phyloP scores from a whole-genome alignment of 352 stramenopile species.

The Peronospora belbahrii region DNA sequence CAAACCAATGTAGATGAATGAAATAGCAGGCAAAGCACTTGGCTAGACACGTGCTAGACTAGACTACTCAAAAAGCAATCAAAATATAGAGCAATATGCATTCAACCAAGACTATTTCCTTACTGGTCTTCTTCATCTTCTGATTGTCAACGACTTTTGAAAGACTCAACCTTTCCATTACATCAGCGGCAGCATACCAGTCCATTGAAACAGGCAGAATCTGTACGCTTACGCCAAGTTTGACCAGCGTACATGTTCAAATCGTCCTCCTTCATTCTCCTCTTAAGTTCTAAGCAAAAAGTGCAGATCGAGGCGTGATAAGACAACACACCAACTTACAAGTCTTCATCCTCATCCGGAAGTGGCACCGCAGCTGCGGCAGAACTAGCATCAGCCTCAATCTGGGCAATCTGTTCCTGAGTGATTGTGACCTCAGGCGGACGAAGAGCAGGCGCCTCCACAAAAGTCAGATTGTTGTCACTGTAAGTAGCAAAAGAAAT shows the following conservation, averaged over 20 bases:
- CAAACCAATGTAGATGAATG: neutral
- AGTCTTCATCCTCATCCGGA: slow-evolving; percentile 96
- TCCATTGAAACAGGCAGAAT: slow-evolving; percentile 11
- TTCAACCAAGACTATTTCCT: slow-evolving; percentile 36
- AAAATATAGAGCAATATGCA: slow-evolving; percentile 39
- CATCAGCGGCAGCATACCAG: slow-evolving; percentile 25
- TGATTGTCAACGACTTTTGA: slow-evolving; percentile 23
- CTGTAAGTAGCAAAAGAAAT: slow-evolving; percentile 25
- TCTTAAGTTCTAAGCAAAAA: slow-evolving; percentile 32
- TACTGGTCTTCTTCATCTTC: slow-evolving; percentile 26
- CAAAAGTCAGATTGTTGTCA: slow-evolving; percentile 97
- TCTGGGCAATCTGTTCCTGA: slow-evolving; percentile 87
- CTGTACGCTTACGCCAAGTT: slow-evolving; percentile 1
- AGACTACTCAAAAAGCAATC: slow-evolving; percentile 17
- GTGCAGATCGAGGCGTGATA: slow-evolving; percentile 29
- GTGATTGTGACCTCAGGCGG: slow-evolving; percentile 96
- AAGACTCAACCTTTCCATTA: slow-evolving; percentile 23
- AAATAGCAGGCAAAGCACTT: neutral
- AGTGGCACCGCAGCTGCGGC: slow-evolving; percentile 89
- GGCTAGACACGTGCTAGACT: no score
- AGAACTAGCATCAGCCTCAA: slow-evolving; percentile 89
- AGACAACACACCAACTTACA: slow-evolving; percentile 73
- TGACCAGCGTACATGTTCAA: slow-evolving; percentile 1
- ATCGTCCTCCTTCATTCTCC: slow-evolving; percentile 18
- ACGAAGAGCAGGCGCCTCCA: slow-evolving; percentile 94